Base-by-base conservation (phyloP, 164 flowering plant species). In the Vitis rupestris region DNA sequence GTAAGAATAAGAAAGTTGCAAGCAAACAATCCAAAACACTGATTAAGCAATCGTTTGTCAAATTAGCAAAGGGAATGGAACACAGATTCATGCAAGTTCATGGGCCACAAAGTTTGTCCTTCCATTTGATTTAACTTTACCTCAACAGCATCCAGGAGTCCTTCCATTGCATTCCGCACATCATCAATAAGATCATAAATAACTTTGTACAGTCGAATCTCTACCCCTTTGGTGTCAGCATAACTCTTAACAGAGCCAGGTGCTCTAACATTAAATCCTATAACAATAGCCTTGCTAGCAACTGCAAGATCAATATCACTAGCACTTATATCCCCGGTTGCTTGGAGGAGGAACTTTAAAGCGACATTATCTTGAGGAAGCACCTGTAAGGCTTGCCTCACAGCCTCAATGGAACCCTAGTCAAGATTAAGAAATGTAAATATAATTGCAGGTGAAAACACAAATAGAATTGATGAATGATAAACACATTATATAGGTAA, bases 371-470 rank as follows among this genome's bases (percentile, higher is more conserved):
- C 87, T 82, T 88, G 98, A 51, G 98, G 98, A 61, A 94, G 97
- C 56, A 83, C 90, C 68, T 86, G 89, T 66, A 94, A 82, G 50
- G 98, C 97, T 84, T 92, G 97, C 77, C 80, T 89, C 69, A 92
- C 80, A 62, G 98, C 98, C 77, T 94, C 97, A 67, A 89, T 90
- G 29, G 98, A 92, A 79, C 98, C 98, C 98, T 94, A 70, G 30
- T 16, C 73, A 70, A 37, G 51, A 77, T 65, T 8, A 72, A 69
- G 17, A 56, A 8, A 30, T 66, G 63, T 31, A 55, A 50, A 64
- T 52, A 72, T 54, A 73, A 52, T 55, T 29, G 27, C 62, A 37
- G 48, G 59, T n/a, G 61, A 58, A 57, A 3, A 6, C 48, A 53
- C 0, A 66, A 61, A 52, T 3, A 23, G 10, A 3, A 55, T 2